Evolutionary conservation across 1,139 yeast species (phyloP).

Genomic region (Kodamaea sp.): DNA sequence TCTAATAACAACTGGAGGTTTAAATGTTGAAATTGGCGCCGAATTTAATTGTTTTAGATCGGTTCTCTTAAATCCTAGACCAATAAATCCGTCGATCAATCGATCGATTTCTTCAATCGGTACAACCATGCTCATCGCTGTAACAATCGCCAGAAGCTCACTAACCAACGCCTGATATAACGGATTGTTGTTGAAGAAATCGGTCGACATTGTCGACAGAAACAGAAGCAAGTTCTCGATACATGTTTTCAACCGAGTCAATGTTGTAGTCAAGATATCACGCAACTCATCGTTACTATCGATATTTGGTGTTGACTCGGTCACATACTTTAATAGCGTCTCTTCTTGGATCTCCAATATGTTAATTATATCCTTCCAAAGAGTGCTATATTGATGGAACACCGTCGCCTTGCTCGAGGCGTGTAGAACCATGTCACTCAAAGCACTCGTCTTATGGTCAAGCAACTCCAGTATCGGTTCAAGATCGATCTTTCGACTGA

Average conservation of each 20-base stretch:
- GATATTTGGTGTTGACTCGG: constrained; percentile 13
- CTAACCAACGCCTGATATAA: constrained; percentile 18
- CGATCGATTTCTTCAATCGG: not conserved
- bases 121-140: constrained; percentile 17
- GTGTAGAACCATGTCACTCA: constrained; percentile 22
- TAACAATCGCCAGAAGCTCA: constrained; percentile 23
- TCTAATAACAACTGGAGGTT: no score
- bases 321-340: constrained; percentile 19
- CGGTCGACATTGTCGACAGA: constrained; percentile 7
- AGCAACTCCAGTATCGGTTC: constrained; percentile 32
- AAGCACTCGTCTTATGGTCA: constrained; percentile 28
- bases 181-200: constrained; percentile 15
- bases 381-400: constrained; percentile 27
- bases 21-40: no score
- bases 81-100: no score
- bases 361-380: constrained; percentile 39
- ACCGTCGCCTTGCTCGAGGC: constrained; percentile 28
- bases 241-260: constrained; percentile 8
- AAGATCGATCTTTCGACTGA: constrained; percentile 30
- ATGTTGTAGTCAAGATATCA: constrained; percentile 9
- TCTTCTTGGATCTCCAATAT: constrained; percentile 29
- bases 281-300: constrained; percentile 5
- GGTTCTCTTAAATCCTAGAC: no score
- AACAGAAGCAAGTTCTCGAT: constrained; percentile 6
- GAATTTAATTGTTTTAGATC: no score